Evolutionary conservation across 441 rosid genomes (phyloP), one percentile per base, ranked within the genome.

Genomic region (Erodium chrysanthum): DNA sequence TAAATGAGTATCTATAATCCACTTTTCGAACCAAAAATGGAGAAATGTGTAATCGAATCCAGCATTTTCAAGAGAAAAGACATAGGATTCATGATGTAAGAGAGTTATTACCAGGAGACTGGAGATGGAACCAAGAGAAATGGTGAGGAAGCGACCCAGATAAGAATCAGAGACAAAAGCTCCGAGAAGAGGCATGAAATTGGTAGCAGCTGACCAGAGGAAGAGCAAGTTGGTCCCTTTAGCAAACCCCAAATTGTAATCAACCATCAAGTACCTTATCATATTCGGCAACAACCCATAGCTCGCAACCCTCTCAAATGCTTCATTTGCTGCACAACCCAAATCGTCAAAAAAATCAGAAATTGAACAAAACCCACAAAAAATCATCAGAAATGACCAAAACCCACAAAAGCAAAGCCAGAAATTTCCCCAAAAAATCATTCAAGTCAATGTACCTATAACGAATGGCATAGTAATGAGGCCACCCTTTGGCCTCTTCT

Each of bases 381-480:
- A 56, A 8, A 20, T 20, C 4, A 18, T 56, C 12, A 21, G 20
- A 56, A 56, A 18, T 9, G 25, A 20, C 61, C 23, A 56, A 7
- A 21, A 20, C 61, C 61, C 61, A 58, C 15, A 22, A 22, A 58
- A 58, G 27, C 5, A 20, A 56, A 56, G 1, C 62, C 27, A 56
- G 14, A 52, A 52, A 42, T 42, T 20, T 15, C 20, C 20, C 2
- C 7, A 48, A 54, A 54, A 54, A 18, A 4, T 21, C 60, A 21
- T 17, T 12, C 29, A 22, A 58, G 42, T 20, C n/a, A 10, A 12
- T 22, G 11, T 59, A 89, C 97, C 97, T 73, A 91, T 86, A 54
- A 91, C 85, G 78, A 91, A 91, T 10, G 97, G 94, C 85, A 87
- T 79, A 75, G 97, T 86, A 71, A 83, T 79, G 74, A 89, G 79